phyloP scores from a whole-genome alignment of 495 filamentous ascomycete genomes.

The Trichoderma parareesei region DNA sequence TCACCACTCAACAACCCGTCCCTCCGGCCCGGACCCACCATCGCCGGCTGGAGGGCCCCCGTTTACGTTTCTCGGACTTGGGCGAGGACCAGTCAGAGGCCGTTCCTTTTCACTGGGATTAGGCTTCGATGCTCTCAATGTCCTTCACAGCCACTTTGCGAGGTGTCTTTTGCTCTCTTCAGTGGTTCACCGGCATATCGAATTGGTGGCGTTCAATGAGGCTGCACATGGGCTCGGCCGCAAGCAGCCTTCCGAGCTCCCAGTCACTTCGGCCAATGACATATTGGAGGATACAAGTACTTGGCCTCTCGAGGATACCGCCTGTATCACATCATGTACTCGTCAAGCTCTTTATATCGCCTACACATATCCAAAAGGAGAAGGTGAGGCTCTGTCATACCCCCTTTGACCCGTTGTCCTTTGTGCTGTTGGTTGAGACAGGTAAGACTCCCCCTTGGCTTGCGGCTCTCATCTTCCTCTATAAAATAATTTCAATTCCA shows the following conservation, averaged over 20 bases:
- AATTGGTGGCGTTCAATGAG: neutral
- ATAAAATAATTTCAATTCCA: neutral
- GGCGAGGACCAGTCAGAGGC: neutral
- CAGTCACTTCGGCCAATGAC: neutral
- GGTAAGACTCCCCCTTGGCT: neutral
- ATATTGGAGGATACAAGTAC: neutral
- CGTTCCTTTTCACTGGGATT: neutral
- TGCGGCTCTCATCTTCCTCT: neutral
- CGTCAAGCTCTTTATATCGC: neutral
- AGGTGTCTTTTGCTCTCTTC: neutral
- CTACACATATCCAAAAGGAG: neutral
- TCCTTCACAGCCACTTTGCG: neutral
- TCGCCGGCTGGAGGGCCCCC: neutral
- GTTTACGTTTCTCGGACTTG: neutral
- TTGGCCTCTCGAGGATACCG: neutral
- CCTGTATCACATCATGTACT: neutral
- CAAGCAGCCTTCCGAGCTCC: neutral
- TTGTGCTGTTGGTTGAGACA: neutral
- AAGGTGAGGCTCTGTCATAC: neutral
- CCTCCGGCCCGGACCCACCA: conserved; percentile 1
- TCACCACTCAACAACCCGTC: neutral
- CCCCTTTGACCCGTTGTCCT: neutral
- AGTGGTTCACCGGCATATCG: neutral
- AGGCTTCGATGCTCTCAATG: conserved; percentile 1
- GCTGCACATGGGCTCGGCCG: neutral